Percentiles rank a stretch among this genome's conserved stretches.
Evolutionary conservation across 768 basidiomycete genomes (phyloP).

Genomic region (Auriscalpium orientale): DNA sequence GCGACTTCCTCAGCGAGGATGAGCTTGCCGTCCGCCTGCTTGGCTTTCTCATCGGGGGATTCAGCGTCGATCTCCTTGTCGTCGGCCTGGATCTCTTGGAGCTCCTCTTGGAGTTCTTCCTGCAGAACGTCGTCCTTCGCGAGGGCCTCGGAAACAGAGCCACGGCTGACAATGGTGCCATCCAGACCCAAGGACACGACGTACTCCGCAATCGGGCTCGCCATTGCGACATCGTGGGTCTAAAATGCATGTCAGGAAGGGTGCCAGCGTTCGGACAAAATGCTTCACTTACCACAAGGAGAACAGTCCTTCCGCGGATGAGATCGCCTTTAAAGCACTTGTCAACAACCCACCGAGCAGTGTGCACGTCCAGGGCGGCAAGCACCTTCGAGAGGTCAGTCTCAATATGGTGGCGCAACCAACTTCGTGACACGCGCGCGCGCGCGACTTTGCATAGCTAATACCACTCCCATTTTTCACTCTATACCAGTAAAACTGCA

Average conservation of each 20-base stretch:
- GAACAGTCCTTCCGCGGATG: constrained; percentile 38
- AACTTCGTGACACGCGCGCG: no score
- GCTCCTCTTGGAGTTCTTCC: constrained; percentile 19
- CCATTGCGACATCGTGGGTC: constrained; percentile 50
- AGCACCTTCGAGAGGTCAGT: constrained; percentile 23
- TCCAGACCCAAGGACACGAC: constrained; percentile 49
- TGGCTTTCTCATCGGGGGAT: constrained; percentile 11
- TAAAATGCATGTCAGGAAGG: constrained; percentile 7
- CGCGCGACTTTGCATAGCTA: no score
- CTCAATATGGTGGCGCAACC: no score
- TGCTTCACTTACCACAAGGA: constrained; percentile 38
- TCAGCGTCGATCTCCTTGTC: constrained; percentile 20
- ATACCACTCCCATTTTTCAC: no score
- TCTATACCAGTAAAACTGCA: no score
- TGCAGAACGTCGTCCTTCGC: constrained; percentile 30
- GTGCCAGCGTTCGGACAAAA: not conserved
- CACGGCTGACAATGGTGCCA: constrained; percentile 44
- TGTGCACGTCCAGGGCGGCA: constrained; percentile 47
- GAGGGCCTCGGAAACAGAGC: constrained; percentile 41
- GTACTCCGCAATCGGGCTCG: constrained; percentile 44
- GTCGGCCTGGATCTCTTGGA: constrained; percentile 18
- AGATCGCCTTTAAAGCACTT: constrained; percentile 42
- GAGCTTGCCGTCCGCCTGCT: constrained; percentile 44
- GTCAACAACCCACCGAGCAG: constrained; percentile 43
- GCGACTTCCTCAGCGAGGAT: constrained; percentile 58